Evolutionary conservation across 1,284 basidiomycete species (phyloP).

Genomic region (Apiotrichum montevideense): DNA sequence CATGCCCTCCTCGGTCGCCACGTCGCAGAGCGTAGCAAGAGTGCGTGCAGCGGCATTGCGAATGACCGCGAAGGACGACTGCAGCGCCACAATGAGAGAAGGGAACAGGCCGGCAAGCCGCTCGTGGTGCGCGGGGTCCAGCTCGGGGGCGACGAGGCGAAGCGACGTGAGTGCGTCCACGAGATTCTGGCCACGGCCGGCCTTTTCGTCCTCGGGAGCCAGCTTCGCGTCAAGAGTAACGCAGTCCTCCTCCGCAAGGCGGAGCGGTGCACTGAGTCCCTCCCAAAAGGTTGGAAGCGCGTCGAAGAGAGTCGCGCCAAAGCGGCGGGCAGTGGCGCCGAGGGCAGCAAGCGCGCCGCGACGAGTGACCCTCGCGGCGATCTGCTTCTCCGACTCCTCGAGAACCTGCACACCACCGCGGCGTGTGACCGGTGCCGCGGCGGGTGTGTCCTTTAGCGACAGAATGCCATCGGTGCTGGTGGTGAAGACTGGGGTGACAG

Average conservation of each 20-base stretch:
- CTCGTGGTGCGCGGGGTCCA: slow-evolving; percentile 65
- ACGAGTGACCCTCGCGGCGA: slow-evolving; percentile 52
- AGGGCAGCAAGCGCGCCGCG: slow-evolving; percentile 85
- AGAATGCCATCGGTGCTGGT: slow-evolving; percentile 68
- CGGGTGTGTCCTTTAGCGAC: slow-evolving; percentile 55
- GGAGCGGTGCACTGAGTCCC: slow-evolving; percentile 73
- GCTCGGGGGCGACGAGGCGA: slow-evolving; percentile 69
- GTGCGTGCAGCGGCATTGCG: slow-evolving; percentile 80
- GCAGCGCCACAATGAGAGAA: slow-evolving; percentile 65
- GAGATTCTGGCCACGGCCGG: slow-evolving; percentile 73
- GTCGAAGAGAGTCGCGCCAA: slow-evolving; percentile 67
- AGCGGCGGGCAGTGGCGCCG: slow-evolving; percentile 66
- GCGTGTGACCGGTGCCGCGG: slow-evolving; percentile 46
- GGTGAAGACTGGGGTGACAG: slow-evolving; percentile 80
- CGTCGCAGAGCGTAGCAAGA: slow-evolving; percentile 79
- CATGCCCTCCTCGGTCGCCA: slow-evolving; percentile 82
- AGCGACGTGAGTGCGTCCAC: slow-evolving; percentile 90
- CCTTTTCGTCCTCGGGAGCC: slow-evolving; percentile 30
- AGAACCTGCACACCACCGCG: slow-evolving; percentile 37
- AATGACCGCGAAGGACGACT: slow-evolving; percentile 80
- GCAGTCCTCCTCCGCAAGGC: neutral
- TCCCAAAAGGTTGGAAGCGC: slow-evolving; percentile 89
- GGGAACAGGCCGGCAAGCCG: slow-evolving; percentile 70
- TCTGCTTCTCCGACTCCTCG: slow-evolving; percentile 49
- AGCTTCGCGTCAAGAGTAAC: slow-evolving; percentile 5